These are phyloP conservation scores for Pythium rhizo-oryzae DNA, from an alignment of 352 stramenopile species.

Conservation along the genomic window DNA sequence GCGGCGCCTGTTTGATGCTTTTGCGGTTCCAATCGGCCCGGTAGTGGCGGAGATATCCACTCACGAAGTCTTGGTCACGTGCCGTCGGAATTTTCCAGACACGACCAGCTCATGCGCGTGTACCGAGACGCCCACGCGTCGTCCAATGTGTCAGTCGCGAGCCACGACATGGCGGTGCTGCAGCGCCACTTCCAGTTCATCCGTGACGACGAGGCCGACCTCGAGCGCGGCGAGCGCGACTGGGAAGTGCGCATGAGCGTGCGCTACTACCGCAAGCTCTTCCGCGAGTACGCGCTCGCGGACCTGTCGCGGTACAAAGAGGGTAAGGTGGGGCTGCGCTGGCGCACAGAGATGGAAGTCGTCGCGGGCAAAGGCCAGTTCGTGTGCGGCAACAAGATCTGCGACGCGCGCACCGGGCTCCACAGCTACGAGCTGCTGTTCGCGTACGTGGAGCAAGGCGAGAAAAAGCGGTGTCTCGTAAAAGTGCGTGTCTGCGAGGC, in stretches of 20 bases:
- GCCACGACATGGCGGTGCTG: conserved; percentile 49
- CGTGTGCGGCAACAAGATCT: conserved; percentile 75
- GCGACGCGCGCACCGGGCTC: conserved; percentile 43
- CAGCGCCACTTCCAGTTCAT: conserved; percentile 74
- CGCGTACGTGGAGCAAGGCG: conserved; percentile 65
- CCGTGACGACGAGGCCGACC: conserved; percentile 69
- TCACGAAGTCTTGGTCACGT: too few species aligned
- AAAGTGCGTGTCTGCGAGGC: conserved; percentile 70
- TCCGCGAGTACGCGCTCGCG: conserved; percentile 80
- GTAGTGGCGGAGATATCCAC: too few species aligned
- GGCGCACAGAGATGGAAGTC: conserved; percentile 81
- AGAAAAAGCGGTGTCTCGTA: conserved; percentile 72
- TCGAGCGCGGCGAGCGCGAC: conserved; percentile 44
- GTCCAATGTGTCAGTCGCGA: conserved; percentile 14
- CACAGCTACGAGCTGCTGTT: conserved; percentile 86
- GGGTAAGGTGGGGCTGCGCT: conserved; percentile 72
- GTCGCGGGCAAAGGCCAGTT: conserved; percentile 81
- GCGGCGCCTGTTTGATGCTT: too few species aligned
- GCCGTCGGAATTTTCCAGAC: too few species aligned
- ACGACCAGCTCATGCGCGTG: conserved; percentile 57
- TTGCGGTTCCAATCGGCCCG: too few species aligned
- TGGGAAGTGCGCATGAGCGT: conserved; percentile 83
- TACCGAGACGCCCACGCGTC: conserved; percentile 31
- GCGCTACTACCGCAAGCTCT: conserved; percentile 84
- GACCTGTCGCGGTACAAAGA: conserved; percentile 70